phyloP scores from a whole-genome alignment of 805 yeast genomes.

The Suhomyces prunicola region DNA sequence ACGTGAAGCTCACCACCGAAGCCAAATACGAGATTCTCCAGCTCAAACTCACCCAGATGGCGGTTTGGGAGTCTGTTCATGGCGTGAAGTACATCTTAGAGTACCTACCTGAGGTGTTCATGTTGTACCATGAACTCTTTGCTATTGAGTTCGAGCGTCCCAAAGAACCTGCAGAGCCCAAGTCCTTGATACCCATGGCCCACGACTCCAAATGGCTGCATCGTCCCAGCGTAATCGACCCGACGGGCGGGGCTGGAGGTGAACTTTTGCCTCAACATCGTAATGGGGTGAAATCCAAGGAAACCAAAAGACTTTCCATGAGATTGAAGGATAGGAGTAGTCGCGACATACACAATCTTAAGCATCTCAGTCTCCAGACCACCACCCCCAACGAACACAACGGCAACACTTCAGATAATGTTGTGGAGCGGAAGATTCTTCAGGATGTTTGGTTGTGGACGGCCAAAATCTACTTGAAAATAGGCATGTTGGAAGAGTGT shows the following conservation, averaged over 20 bases:
- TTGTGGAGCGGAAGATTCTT: constrained; percentile 37
- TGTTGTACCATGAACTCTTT: constrained; percentile 51
- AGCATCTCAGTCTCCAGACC: not conserved
- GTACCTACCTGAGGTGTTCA: constrained; percentile 63
- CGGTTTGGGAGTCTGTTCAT: constrained; percentile 58
- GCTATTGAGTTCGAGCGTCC: constrained; percentile 20
- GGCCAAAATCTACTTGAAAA: constrained; percentile 57
- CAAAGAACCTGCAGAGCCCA: constrained; percentile 2
- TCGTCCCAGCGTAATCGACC: constrained; percentile 41
- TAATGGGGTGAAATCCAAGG: not conserved
- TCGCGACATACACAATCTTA: not conserved
- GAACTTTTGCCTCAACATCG: not conserved
- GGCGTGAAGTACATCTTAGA: constrained; percentile 61
- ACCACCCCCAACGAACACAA: not conserved
- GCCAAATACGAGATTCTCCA: constrained; percentile 54
- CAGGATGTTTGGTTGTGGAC: constrained; percentile 77
- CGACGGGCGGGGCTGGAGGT: constrained; percentile 7
- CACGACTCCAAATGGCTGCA: constrained; percentile 30
- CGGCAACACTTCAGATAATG: not conserved
- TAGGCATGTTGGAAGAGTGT: constrained; percentile 56
- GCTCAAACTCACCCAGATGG: constrained; percentile 70
- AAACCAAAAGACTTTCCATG: not conserved
- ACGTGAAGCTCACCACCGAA: constrained; percentile 21
- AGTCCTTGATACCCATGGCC: constrained; percentile 2
- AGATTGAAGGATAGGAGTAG: not conserved